Base-by-base conservation (phyloP, 306 rosid species). In the Lathyrus oleraceus region DNA sequence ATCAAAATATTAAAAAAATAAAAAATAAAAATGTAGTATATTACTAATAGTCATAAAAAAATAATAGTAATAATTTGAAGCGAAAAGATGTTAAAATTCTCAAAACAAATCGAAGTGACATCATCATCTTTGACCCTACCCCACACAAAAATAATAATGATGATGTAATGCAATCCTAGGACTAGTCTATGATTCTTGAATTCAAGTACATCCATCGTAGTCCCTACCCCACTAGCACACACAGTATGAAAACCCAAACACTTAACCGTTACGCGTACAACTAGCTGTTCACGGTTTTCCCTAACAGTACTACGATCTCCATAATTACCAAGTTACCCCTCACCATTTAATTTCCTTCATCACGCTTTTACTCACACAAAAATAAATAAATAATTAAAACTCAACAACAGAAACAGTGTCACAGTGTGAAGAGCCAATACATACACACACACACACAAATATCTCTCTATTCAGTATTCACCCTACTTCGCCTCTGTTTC, bases 361-460 rank as follows among this genome's bases (percentile, higher is more conserved):
- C 58, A 51, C 58, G 13, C 14, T 51, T 51, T 47, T 49, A 16
- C 56, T 2, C 56, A 49, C 0, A n/a, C 20, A 15, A 6, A 47
- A n/a, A 47, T 5, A 45, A 45, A n/a, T n/a, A 47, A 15, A 47
- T 6, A 48, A 16, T 15, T 6, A 48, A 15, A 0, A 44, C 4
- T n/a, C 3, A 2, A 8, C 5, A 17, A 53, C n/a, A 20, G 11
- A 57, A 17, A 53, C n/a, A 20, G 20, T 25, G 62, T 57, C 80
- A 78, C 82, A 75, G 83, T 16, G 75, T 61, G 71, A 69, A 56
- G 79, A 87, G 83, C 88, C 86, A 81, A 87, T 81, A 81, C 74
- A 40, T 2, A 84, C 79, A 81, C 74, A 83, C 85, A 89, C 83
- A 87, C 74, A 83, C 85, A 89, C 83, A 87, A 85, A 88, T 85